Conservation (phyloP, 2,329 filamentous ascomycete species). For the Nemania bipapillata region DNA sequence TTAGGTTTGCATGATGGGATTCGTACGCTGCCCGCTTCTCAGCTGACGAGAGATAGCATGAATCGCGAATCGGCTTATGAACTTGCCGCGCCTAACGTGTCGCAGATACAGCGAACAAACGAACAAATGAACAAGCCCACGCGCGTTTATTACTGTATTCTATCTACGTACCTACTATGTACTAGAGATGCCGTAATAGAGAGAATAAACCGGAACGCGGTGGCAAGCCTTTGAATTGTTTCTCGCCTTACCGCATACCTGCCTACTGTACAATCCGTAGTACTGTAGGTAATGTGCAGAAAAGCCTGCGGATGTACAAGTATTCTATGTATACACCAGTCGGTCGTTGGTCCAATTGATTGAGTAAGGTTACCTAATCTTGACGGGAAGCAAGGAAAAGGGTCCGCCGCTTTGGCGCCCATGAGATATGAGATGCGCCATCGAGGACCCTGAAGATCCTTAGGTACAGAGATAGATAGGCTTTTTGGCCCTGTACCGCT, state of each 20-base stretch:
- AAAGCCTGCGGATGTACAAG: no score
- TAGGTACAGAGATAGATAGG: conserved; percentile 29
- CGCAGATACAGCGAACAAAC: conserved; percentile 23
- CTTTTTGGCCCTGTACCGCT: neutral
- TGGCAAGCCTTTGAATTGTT: conserved; percentile 19
- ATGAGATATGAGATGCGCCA: conserved; percentile 31
- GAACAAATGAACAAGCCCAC: neutral
- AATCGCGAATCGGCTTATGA: conserved; percentile 22
- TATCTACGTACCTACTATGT: neutral
- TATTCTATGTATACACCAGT: no score
- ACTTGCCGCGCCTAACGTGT: conserved; percentile 24
- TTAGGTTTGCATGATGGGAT: conserved; percentile 1
- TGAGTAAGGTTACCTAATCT: conserved; percentile 9
- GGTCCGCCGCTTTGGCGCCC: conserved; percentile 22
- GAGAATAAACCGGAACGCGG: neutral
- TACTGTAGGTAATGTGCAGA: neutral
- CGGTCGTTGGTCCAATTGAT: neutral
- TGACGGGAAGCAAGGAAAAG: conserved; percentile 31
- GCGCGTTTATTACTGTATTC: conserved; percentile 1
- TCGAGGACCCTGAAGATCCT: conserved; percentile 49
- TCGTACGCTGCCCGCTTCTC: conserved; percentile 23
- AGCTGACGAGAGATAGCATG: conserved; percentile 33
- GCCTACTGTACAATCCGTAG: no score
- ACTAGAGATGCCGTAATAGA: neutral
- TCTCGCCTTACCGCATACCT: conserved; percentile 25